Conservation (phyloP, 2,329 filamentous ascomycete genomes). For the Colletotrichum sp. region DNA sequence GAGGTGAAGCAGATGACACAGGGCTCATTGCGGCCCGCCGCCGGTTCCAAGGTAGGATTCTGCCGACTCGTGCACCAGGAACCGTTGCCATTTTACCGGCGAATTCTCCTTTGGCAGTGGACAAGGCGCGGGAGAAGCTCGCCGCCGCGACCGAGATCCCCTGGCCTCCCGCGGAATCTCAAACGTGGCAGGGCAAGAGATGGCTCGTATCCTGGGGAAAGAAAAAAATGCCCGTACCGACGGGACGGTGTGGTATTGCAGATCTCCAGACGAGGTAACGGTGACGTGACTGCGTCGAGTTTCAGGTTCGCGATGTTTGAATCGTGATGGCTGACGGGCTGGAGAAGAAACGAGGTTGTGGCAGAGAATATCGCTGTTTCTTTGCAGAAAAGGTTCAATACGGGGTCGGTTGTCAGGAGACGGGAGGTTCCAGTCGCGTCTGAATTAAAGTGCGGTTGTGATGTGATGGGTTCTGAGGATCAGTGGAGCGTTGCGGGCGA, state of each 20-base stretch:
- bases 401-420: slow-evolving; percentile 3
- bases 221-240: background rate
- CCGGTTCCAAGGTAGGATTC: background rate
- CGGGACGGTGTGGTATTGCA: slow-evolving; percentile 10
- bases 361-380: background rate
- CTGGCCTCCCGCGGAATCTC: background rate
- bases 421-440: slow-evolving; percentile 9
- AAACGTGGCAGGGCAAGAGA: background rate
- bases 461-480: background rate
- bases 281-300: background rate
- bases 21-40: background rate
- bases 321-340: background rate
- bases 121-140: background rate
- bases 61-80: background rate
- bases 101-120: background rate
- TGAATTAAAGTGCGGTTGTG: slow-evolving; percentile 8
- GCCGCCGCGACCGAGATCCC: background rate
- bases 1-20: slow-evolving; percentile 1
- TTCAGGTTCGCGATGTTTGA: slow-evolving; percentile 5
- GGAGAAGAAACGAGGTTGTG: background rate
- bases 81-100: background rate
- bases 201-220: background rate
- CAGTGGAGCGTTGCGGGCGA: background rate
- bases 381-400: background rate
- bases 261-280: slow-evolving; percentile 3